Evolutionary conservation across 73 alveolate species (phyloP).

Genomic region (Blepharisma japonicum): DNA sequence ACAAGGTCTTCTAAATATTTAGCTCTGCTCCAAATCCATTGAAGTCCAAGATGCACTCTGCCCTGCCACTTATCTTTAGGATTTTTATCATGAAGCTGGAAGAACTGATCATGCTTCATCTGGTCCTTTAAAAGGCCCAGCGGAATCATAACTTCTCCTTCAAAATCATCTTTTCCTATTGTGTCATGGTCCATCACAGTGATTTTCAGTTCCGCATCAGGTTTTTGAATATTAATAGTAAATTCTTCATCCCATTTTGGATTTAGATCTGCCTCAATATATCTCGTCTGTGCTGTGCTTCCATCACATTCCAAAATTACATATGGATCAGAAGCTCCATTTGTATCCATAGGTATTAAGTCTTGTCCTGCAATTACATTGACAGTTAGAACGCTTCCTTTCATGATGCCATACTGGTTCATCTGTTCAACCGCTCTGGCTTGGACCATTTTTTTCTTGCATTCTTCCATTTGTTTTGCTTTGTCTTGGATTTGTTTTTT

Average conservation of each 20-base stretch:
- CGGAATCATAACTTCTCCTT: constrained; percentile 52
- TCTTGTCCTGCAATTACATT: constrained; percentile 63
- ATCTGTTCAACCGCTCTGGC: constrained; percentile 43
- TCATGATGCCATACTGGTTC: constrained; percentile 61
- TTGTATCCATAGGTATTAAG: constrained; percentile 59
- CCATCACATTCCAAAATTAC: constrained; percentile 49
- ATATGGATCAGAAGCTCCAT: constrained; percentile 66
- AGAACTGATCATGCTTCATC: constrained; percentile 62
- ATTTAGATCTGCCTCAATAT: constrained; percentile 35
- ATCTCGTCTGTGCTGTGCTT: constrained; percentile 47
- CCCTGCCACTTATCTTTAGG: constrained; percentile 33
- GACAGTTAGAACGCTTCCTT: constrained; percentile 50
- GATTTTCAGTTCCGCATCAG: constrained; percentile 46
- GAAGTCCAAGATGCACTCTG: constrained; percentile 36
- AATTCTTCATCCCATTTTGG: constrained; percentile 75
- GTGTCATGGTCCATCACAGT: constrained; percentile 53
- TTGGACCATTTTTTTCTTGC: constrained; percentile 29
- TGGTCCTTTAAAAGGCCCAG: constrained; percentile 41
- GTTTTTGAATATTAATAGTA: constrained; percentile 50
- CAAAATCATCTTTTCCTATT: constrained; percentile 50
- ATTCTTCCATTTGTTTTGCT: constrained; percentile 36
- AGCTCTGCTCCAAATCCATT: constrained; percentile 56
- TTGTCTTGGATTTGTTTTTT: constrained; percentile 38
- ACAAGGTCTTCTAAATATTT: constrained; percentile 39
- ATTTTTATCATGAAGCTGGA: constrained; percentile 34